Percentiles rank a stretch among this genome's conserved stretches.
phyloP scores from a whole-genome alignment of 164 flowering plant species.

The Nymphaea thermarum region DNA sequence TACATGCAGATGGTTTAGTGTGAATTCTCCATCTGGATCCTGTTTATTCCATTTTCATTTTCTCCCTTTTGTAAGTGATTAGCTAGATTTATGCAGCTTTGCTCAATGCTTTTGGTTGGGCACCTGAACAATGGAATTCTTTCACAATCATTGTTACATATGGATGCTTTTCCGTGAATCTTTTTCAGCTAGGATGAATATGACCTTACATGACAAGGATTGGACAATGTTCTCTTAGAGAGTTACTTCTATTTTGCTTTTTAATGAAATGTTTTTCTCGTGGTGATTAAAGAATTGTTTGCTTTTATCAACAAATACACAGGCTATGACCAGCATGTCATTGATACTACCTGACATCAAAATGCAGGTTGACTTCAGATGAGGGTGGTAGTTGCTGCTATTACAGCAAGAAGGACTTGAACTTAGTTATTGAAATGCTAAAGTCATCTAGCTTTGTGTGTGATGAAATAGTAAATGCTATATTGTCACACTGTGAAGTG shows the following conservation, averaged over 20 bases:
- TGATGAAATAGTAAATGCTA: constrained; percentile 34
- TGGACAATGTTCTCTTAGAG: not conserved
- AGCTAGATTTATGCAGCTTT: no score
- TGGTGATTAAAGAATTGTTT: not conserved
- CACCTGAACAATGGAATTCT: no score
- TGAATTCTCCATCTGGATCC: no score
- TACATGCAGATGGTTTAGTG: no score
- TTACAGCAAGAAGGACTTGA: constrained; percentile 57
- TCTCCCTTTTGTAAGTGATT: no score
- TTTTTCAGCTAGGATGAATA: no score
- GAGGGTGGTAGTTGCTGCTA: constrained; percentile 10
- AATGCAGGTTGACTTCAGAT: constrained; percentile 65
- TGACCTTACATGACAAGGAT: not conserved
- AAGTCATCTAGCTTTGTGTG: constrained; percentile 37
- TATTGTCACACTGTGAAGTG: constrained; percentile 44
- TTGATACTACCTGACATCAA: not conserved
- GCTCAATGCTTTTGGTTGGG: no score
- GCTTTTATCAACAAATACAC: not conserved
- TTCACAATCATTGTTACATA: no score
- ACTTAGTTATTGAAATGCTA: constrained; percentile 40
- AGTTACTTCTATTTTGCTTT: not conserved
- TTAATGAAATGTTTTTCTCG: not conserved
- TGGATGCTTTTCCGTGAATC: no score
- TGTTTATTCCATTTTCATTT: no score
- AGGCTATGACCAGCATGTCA: not conserved